phyloP scores from a whole-genome alignment of 495 filamentous ascomycete genomes.

The Aspergillus bertholletiae region DNA sequence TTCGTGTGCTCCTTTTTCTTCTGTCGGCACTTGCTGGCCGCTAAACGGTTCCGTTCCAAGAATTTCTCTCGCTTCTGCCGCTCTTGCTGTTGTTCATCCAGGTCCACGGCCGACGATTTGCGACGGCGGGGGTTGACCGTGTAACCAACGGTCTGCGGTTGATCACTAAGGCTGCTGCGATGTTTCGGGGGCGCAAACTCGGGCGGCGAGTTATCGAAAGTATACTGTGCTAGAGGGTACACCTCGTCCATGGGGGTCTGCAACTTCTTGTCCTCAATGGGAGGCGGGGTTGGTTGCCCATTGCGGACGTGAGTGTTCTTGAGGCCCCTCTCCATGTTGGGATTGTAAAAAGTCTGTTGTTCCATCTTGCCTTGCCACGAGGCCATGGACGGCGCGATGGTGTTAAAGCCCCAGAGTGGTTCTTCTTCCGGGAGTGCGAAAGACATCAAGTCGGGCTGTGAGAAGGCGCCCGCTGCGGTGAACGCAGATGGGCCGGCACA shows the following conservation, averaged over 20 bases:
- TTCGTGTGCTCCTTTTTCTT: constrained; percentile 79
- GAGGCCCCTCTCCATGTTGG: constrained; percentile 27
- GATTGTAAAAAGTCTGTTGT: constrained; percentile 18
- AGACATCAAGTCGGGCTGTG: not conserved
- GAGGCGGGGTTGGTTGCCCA: constrained; percentile 42
- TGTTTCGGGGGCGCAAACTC: not conserved
- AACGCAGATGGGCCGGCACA: not conserved
- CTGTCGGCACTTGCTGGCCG: constrained; percentile 81
- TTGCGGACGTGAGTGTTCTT: constrained; percentile 39
- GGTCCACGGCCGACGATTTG: not conserved
- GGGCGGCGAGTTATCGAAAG: not conserved
- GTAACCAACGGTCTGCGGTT: not conserved
- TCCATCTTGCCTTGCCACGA: constrained; percentile 28
- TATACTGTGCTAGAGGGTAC: constrained; percentile 1
- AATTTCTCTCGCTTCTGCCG: constrained; percentile 45
- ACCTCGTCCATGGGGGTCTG: constrained; percentile 12
- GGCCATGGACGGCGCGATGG: not conserved
- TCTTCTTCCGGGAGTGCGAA: not conserved
- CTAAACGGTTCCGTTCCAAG: constrained; percentile 77
- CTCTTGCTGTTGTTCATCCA: constrained; percentile 12
- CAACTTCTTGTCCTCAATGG: constrained; percentile 23
- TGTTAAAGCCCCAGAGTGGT: not conserved
- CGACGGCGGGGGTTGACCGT: not conserved
- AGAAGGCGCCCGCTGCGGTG: not conserved
- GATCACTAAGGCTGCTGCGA: not conserved